A percentile compares a stretch with the other conserved stretches of the same genome.
These are phyloP conservation scores for Pluteus cervinus DNA, from an alignment of 768 basidiomycete genomes.

Conservation along the genomic window DNA sequence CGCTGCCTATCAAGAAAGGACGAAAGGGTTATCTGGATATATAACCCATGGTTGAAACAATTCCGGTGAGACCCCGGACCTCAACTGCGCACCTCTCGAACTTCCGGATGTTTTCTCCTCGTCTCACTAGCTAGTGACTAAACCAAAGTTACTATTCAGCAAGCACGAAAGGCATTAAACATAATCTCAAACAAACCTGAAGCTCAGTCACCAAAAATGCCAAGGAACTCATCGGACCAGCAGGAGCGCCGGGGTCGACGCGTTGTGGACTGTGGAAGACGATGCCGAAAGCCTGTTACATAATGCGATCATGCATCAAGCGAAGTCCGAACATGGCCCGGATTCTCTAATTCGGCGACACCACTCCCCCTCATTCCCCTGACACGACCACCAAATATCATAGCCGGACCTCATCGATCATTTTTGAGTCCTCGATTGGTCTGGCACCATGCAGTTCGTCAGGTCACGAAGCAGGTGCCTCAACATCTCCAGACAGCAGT, in stretches of 20 bases:
- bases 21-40: not conserved
- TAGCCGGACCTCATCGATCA: too few species aligned
- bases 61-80: conserved; percentile 14
- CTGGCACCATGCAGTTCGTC: too few species aligned
- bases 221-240: conserved; percentile 50
- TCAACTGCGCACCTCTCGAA: conserved; percentile 67
- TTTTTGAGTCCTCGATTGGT: too few species aligned
- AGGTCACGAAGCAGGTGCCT: too few species aligned
- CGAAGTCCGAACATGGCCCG: too few species aligned
- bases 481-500: too few species aligned
- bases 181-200: conserved; percentile 35
- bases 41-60: not conserved
- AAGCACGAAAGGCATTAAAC: not conserved
- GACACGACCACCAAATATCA: too few species aligned
- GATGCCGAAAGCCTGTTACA: too few species aligned
- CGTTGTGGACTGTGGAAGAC: too few species aligned
- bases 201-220: conserved; percentile 71
- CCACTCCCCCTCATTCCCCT: too few species aligned
- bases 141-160: not conserved
- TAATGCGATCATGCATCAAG: too few species aligned
- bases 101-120: conserved; percentile 83
- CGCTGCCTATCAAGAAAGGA: conserved; percentile 48
- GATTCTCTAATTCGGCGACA: too few species aligned
- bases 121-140: conserved; percentile 88
- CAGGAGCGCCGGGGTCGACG: not conserved